Evolutionary conservation across 805 yeast species (phyloP), one percentile per base, ranked within the genome.

Genomic region (Ogataea paradorogensis): DNA sequence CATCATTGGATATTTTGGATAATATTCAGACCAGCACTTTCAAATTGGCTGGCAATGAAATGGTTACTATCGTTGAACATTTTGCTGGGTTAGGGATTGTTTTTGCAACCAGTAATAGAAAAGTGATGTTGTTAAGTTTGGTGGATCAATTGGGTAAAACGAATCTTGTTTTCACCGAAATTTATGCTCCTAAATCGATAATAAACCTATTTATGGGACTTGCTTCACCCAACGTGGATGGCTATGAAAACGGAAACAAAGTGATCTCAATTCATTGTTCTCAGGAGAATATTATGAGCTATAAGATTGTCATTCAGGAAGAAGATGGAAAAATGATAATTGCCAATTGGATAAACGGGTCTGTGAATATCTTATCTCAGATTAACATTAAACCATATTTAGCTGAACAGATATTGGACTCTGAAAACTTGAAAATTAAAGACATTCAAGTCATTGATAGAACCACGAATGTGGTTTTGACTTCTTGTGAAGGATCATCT

Each of bases 51-150:
- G 59, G 70, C 14, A 67, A 70, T 11, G 97, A 90, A 56, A 55
- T 58, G 22, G 66, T 88, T 13, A 74, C 78, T 1, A 51, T 69
- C 27, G 72, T 82, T 1, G 76, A 78, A 39, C 74, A 74, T 44
- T 70, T 82, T 9, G 87, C 80, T 47, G 90, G 93, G 0, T 78
- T 84, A 1, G 96, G 96, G 2, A 67, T 87, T 4, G 68, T 82
- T 0, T 54, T 83, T 7, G 75, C 88, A 7, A 87, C 96, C 0
- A 76, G 84, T 3, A 65, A 74, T 45, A 87, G 87, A 16, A 69
- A 90, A 44, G 76, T 82, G 30, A 58, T 82, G 5, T 66, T 85
- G 30, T 54, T 87, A 2, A 67, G 81, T 0, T 64, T 89, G 23
- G 74, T 83, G 45, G 93, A 88, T 58, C 68, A 76, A 33, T 68